Percentiles rank a stretch among this genome's conserved stretches.
Conservation (phyloP, 2,329 filamentous ascomycete species). For the Verticillium alfalfae region DNA sequence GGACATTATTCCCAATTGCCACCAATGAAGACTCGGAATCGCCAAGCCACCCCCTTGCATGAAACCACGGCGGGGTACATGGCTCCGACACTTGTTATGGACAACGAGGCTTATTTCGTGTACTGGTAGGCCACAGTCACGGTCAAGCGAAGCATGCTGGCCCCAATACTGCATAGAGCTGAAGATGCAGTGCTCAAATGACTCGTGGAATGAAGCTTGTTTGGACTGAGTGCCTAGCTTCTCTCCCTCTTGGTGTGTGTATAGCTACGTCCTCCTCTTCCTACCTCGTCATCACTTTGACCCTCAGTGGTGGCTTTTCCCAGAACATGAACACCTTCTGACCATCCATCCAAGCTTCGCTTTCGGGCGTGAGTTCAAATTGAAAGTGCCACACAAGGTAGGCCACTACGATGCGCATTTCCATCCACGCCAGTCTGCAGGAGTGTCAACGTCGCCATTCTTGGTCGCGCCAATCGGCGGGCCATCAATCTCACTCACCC, state of each 20-base stretch:
- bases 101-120: not conserved
- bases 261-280: no score
- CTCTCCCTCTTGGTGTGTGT: no score
- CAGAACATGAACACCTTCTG: constrained; percentile 34
- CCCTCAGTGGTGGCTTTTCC: constrained; percentile 20
- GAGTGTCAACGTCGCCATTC: not conserved
- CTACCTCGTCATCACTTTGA: not conserved
- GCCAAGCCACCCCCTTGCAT: not conserved
- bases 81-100: not conserved
- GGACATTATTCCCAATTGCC: not conserved
- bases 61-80: not conserved
- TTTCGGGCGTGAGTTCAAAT: constrained; percentile 27
- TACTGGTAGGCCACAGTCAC: not conserved
- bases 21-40: not conserved
- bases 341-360: constrained; percentile 26
- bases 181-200: not conserved
- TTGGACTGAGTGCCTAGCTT: no score
- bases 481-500: constrained; percentile 26
- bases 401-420: constrained; percentile 43
- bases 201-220: not conserved
- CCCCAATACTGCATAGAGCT: not conserved
- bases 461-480: no score
- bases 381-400: constrained; percentile 45
- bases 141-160: not conserved
- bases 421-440: constrained; percentile 40